Percentiles rank a stretch among this genome's conserved stretches.
Evolutionary conservation across 2,329 filamentous ascomycete genomes (phyloP).

Genomic region (Emmonsia crescens): DNA sequence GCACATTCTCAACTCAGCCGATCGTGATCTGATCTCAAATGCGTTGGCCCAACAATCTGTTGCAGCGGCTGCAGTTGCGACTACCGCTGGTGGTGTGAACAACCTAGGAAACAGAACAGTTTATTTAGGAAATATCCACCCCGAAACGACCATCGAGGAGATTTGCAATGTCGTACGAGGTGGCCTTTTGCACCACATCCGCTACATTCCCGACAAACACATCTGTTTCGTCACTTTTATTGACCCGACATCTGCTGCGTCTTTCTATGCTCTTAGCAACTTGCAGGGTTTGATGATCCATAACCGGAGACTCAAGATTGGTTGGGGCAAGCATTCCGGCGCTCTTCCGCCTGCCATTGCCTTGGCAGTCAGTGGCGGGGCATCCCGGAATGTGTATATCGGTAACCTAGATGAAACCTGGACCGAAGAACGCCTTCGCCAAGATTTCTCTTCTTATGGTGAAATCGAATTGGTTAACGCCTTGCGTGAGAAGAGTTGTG

Average conservation of each 20-base stretch:
- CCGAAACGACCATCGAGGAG: slow-evolving; percentile 97
- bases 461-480: slow-evolving; percentile 98
- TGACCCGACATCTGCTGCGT: slow-evolving; percentile 92
- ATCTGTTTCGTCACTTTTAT: slow-evolving; percentile 99
- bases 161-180: slow-evolving; percentile 98
- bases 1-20: slow-evolving; percentile 89
- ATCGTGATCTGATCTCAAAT: slow-evolving; percentile 92
- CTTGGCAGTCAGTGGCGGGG: slow-evolving; percentile 87
- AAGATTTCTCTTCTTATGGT: slow-evolving; percentile 94
- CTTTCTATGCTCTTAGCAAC: slow-evolving; percentile 96
- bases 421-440: slow-evolving; percentile 88
- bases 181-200: slow-evolving; percentile 91
- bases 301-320: slow-evolving; percentile 94
- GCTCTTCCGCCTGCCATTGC: slow-evolving; percentile 92
- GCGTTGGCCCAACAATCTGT: slow-evolving; percentile 95
- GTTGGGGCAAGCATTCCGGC: slow-evolving; percentile 98
- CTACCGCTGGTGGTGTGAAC: slow-evolving; percentile 90
- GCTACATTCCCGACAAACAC: slow-evolving; percentile 99
- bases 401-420: slow-evolving; percentile 95
- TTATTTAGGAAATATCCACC: slow-evolving; percentile 96
- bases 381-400: slow-evolving; percentile 96
- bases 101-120: slow-evolving; percentile 96
- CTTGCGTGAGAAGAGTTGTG: slow-evolving; percentile 95
- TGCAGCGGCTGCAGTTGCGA: slow-evolving; percentile 90
- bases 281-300: slow-evolving; percentile 98